Base-by-base conservation (phyloP, 345 rosid genomes). In the Erucastrum elatum region DNA sequence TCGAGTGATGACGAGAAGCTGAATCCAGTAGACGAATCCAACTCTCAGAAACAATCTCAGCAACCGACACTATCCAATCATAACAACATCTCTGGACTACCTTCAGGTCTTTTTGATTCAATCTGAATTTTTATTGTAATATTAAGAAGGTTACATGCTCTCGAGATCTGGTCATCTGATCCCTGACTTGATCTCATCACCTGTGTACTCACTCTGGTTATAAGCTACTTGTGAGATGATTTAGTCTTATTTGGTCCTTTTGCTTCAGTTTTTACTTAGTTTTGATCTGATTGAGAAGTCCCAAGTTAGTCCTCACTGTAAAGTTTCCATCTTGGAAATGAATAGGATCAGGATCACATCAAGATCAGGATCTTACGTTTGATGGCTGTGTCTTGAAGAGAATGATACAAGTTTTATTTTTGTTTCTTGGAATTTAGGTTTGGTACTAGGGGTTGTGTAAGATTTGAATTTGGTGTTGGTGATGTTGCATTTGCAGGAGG, bases 1-100 rank as follows among this genome's bases (percentile, higher is more conserved):
- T 92, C 97, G 21, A 90, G 83, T 88, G 91, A 92, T 70, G 98
- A 86, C 16, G 92, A 90, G 88, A 87, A 76, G 85, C 75, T 92
- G 81, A 91, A 91, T 84, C 88, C 87, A 27, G 87, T 76, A 5
- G 89, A 83, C 27, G 88, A 86, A 71, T 75, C 87, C 51, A 85
- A 85, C 76, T 86, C 71, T 86, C 90, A 81, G 51, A 90, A 83
- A 68, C 91, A 79, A 64, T 64, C 76, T 21, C 21, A 21, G 66
- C 85, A 84, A 63, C 87, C 91, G 4, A 68, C 84, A 37, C 82
- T 81, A 15, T 74, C 98, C 66, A 79, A 90, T 29, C 30, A 29
- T 70, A 87, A 86, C 76, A 87, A 86, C 78, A 70, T 88, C 46
- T 85, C 99, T 82, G 83, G 86, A 77, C 84, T 89, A 64, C 79